These are phyloP conservation scores for Dittrichia graveolens DNA, from an alignment of 129 eudicot species.

Conservation along the genomic window DNA sequence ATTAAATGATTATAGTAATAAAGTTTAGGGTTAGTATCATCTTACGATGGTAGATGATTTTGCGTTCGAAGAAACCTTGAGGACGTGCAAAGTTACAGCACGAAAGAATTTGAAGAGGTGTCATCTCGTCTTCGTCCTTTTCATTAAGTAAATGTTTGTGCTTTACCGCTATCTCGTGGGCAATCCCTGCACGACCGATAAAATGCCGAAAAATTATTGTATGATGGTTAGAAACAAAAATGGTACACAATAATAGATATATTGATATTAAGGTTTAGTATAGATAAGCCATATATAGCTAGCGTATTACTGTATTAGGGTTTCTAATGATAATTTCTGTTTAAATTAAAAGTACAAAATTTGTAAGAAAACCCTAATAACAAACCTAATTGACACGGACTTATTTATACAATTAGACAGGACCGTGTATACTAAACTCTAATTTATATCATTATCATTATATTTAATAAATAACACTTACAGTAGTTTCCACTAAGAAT, in stretches of 20 bases:
- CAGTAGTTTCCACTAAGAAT: slow-evolving; percentile 31
- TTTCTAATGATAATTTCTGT: too few species aligned
- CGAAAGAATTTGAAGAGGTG: slow-evolving; percentile 49
- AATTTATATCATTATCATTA: neutral
- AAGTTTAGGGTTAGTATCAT: slow-evolving; percentile 17
- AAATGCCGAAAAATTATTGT: neutral
- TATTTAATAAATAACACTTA: slow-evolving; percentile 17
- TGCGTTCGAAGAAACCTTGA: neutral
- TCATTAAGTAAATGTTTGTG: slow-evolving; percentile 21
- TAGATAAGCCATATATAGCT: too few species aligned
- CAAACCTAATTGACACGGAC: too few species aligned
- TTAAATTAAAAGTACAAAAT: too few species aligned
- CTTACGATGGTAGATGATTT: slow-evolving; percentile 26
- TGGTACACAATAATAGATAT: too few species aligned
- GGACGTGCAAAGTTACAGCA: slow-evolving; percentile 27
- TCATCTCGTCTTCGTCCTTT: slow-evolving; percentile 44
- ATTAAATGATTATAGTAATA: neutral
- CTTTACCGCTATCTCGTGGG: slow-evolving; percentile 34
- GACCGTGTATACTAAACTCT: neutral
- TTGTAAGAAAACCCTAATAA: too few species aligned
- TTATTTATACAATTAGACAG: too few species aligned
- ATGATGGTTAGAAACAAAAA: neutral
- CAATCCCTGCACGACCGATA: slow-evolving; percentile 35
- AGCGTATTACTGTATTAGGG: too few species aligned
- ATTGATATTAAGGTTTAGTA: too few species aligned